Base-by-base conservation (phyloP, 2,329 filamentous ascomycete species). In the Nemania sp. region DNA sequence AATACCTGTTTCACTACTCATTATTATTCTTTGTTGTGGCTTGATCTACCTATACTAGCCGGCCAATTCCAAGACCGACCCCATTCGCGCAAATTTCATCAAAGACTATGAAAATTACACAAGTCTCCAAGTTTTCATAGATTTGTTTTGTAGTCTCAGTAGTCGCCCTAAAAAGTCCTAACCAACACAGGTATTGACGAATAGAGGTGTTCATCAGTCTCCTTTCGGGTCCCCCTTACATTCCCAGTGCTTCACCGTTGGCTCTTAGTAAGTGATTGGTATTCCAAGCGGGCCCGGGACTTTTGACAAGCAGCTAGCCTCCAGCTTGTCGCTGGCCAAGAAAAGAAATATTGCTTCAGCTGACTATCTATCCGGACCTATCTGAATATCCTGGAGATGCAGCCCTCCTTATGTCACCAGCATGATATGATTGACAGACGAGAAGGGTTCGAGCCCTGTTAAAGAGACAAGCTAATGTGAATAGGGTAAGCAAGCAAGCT, bases 241-340 rank as follows among this genome's bases (percentile, higher is more conserved):
- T 49, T 17, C 28, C 43, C 11, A 46, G 22, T 34, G 37, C 39
- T 30, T 43, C 50, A 28, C 30, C n/a, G 39, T 49, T 30, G 44
- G 26, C 22, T 45, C 17, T 57, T 54, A 55, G 51, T 57, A 51
- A 51, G 51, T 47, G 48, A 48, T 43, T 40, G 37, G 42, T 49
- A 52, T 45, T 28, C 36, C 36, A 48, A 22, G 19, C 34, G 28
- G 24, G 33, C 20, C 34, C 40, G 34, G 44, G 11, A 31, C 37
- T 17, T 30, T 34, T 28, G 22, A 24, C 17, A 34, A 28, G 24
- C 22, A 39, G 36, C 36, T 43, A 52, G 30, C 47, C 41, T 15
- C 22, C 4, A 50, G 23, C 37, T 37, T 37, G 22, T 41, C 14
- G 12, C 22, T 19, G 43, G 14, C 33, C 5, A 17, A 30, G 23